These are phyloP conservation scores for Ogataea degrootiae DNA, from an alignment of 805 yeast genomes.

Conservation along the genomic window DNA sequence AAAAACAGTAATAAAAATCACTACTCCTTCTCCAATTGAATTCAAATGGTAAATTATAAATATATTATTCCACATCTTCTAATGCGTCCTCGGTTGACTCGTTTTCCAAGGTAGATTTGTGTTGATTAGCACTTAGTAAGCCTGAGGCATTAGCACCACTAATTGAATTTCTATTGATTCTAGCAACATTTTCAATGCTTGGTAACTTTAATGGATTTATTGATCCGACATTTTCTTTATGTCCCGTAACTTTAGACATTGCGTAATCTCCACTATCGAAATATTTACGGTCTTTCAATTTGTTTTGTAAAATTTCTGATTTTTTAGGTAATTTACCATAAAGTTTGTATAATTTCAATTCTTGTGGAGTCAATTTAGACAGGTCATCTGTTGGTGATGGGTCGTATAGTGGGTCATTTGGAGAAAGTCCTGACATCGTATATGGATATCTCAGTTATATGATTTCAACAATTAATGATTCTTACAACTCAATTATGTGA, in stretches of 20 bases:
- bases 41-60: neutral
- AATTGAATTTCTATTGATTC: slow-evolving; percentile 55
- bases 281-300: slow-evolving; percentile 81
- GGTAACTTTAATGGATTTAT: slow-evolving; percentile 41
- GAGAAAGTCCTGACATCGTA: slow-evolving; percentile 16
- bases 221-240: slow-evolving; percentile 29
- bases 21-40: too few species aligned
- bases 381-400: slow-evolving; percentile 40
- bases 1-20: neutral
- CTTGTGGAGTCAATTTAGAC: slow-evolving; percentile 68
- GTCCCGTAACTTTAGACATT: slow-evolving; percentile 61
- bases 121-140: slow-evolving; percentile 42
- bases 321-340: slow-evolving; percentile 85
- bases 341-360: slow-evolving; percentile 66
- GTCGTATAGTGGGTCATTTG: slow-evolving; percentile 48
- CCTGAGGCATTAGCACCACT: slow-evolving; percentile 38
- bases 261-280: slow-evolving; percentile 96
- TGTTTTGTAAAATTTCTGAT: slow-evolving; percentile 68
- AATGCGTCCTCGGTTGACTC: slow-evolving; percentile 37
- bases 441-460: neutral
- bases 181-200: slow-evolving; percentile 53
- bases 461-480: neutral
- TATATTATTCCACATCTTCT: slow-evolving; percentile 14
- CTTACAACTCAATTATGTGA: too few species aligned
- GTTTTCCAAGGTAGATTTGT: slow-evolving; percentile 51